Conservation (phyloP, 352 stramenopile genomes). For the Phytophthora meadii region DNA sequence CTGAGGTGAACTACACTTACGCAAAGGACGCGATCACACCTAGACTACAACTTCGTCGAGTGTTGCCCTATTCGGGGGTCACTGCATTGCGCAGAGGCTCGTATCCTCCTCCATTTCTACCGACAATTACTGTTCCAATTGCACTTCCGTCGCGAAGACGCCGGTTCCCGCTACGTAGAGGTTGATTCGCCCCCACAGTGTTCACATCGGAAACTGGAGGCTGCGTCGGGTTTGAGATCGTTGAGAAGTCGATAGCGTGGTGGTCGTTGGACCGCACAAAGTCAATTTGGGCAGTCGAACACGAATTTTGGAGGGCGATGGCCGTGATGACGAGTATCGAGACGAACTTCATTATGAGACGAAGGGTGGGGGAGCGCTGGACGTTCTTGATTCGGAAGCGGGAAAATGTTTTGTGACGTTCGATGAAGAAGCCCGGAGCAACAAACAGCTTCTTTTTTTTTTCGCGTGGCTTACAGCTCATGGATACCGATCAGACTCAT, state of each 20-base stretch:
- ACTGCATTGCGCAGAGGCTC: not conserved
- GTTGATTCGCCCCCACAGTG: not conserved
- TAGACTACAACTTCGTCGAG: too few species aligned
- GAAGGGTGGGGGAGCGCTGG: not conserved
- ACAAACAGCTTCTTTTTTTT: not conserved
- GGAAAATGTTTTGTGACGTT: not conserved
- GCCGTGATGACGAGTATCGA: not conserved
- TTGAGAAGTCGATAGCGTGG: not conserved
- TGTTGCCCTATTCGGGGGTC: not conserved
- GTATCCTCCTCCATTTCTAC: not conserved
- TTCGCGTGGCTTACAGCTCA: not conserved
- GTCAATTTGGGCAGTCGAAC: not conserved
- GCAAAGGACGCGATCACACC: too few species aligned
- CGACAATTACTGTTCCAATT: not conserved
- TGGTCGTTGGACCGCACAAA: not conserved
- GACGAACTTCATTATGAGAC: not conserved
- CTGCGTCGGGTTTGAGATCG: not conserved
- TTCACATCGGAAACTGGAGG: not conserved
- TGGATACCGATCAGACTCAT: not conserved
- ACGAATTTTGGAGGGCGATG: not conserved
- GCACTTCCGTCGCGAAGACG: not conserved
- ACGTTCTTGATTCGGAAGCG: not conserved
- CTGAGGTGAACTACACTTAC: not conserved
- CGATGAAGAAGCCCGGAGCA: too few species aligned
- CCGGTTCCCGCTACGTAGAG: not conserved